Percentiles rank a stretch among this genome's conserved stretches.
phyloP scores from a whole-genome alignment of 2,329 filamentous ascomycete genomes.

The Talaromyces rugulosus region DNA sequence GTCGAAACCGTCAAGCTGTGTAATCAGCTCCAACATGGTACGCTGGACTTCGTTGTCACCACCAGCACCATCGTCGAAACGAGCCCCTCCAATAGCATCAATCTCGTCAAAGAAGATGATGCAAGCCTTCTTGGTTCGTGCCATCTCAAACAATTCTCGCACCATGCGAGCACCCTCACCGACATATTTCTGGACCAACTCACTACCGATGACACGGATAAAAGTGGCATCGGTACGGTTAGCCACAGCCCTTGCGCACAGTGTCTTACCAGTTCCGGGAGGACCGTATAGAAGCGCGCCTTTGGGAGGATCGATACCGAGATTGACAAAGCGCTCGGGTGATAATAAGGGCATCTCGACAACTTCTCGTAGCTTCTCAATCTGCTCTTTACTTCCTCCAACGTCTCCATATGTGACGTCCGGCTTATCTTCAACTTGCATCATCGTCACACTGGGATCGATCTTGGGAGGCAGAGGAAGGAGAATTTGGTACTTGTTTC shows the following conservation, averaged over 20 bases:
- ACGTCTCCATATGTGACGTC: slow-evolving; percentile 99
- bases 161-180: slow-evolving; percentile 98
- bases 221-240: slow-evolving; percentile 98
- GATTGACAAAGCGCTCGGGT: slow-evolving; percentile 92
- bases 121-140: slow-evolving; percentile 97
- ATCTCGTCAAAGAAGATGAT: slow-evolving; percentile 99
- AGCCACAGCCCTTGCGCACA: slow-evolving; percentile 93
- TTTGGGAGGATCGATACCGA: slow-evolving; percentile 99
- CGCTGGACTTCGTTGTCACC: slow-evolving; percentile 97
- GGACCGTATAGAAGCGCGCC: slow-evolving; percentile 94
- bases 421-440: slow-evolving; percentile 99
- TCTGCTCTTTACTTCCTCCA: slow-evolving; percentile 98
- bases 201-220: slow-evolving; percentile 96
- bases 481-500: slow-evolving; percentile 99
- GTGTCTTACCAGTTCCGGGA: slow-evolving; percentile 97
- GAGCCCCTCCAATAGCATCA: slow-evolving; percentile 89
- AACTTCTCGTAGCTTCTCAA: slow-evolving; percentile 97
- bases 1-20: slow-evolving; percentile 94
- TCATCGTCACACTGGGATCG: slow-evolving; percentile 98
- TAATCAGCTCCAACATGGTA: slow-evolving; percentile 97
- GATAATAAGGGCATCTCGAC: slow-evolving; percentile 97
- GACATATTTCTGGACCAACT: slow-evolving; percentile 98
- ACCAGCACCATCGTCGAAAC: slow-evolving; percentile 93
- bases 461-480: slow-evolving; percentile 96
- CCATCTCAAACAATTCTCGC: slow-evolving; percentile 98